Evolutionary conservation across 2,329 filamentous ascomycete genomes (phyloP).

Genomic region (Stagonosporopsis tanaceti): DNA sequence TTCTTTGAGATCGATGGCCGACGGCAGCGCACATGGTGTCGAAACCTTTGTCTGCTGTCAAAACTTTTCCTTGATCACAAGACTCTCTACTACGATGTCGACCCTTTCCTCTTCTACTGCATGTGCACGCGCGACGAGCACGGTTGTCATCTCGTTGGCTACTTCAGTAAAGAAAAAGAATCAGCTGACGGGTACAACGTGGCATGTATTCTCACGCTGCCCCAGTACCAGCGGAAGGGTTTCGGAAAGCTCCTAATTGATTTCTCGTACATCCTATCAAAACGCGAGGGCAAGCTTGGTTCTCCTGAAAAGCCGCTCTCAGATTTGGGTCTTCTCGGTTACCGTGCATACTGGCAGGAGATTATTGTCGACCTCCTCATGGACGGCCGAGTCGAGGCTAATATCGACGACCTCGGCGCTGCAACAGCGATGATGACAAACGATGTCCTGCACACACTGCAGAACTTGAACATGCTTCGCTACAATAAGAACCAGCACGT

Average conservation of each 20-base stretch:
- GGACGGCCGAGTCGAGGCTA: slow-evolving; percentile 72
- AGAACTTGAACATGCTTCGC: slow-evolving; percentile 92
- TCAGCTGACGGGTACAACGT: slow-evolving; percentile 97
- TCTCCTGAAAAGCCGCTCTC: slow-evolving; percentile 96
- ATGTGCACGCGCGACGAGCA: slow-evolving; percentile 91
- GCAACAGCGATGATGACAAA: slow-evolving; percentile 94
- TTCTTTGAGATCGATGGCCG: slow-evolving; percentile 98
- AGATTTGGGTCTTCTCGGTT: slow-evolving; percentile 90
- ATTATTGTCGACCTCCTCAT: slow-evolving; percentile 89
- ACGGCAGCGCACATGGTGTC: slow-evolving; percentile 93
- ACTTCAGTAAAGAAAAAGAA: slow-evolving; percentile 99
- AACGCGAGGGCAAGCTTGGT: slow-evolving; percentile 92
- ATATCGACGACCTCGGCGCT: slow-evolving; percentile 83
- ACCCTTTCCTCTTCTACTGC: slow-evolving; percentile 97
- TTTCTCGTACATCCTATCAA: slow-evolving; percentile 96
- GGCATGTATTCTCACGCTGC: slow-evolving; percentile 94
- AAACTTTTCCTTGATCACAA: slow-evolving; percentile 99
- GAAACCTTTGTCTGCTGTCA: slow-evolving; percentile 90
- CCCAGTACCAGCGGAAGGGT: slow-evolving; percentile 94
- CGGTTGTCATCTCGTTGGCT: slow-evolving; percentile 96
- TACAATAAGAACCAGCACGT: slow-evolving; percentile 98
- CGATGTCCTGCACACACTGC: slow-evolving; percentile 93
- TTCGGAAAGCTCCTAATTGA: slow-evolving; percentile 94
- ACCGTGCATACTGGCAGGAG: slow-evolving; percentile 97
- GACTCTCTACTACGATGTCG: slow-evolving; percentile 99